Evolutionary conservation across 2,329 filamentous ascomycete species (phyloP), one percentile per base, ranked within the genome.

Genomic region (Alternaria rosae): DNA sequence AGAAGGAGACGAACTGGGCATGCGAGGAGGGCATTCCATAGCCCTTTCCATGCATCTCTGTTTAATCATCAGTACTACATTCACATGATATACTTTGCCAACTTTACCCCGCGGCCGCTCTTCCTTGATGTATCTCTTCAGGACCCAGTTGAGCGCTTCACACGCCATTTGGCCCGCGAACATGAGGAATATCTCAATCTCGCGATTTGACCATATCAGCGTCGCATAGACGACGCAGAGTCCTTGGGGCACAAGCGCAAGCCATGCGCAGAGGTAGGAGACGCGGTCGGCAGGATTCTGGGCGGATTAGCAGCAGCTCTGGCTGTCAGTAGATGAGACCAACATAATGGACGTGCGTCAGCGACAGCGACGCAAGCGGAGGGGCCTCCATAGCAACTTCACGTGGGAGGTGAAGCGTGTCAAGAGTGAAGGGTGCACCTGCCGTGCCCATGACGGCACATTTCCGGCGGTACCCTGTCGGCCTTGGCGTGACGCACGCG

Each of bases 11-110:
- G 78, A 97, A 99, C 82, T 99, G 95, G 9, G 95, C 92, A 81
- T 99, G 95, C 38, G 94, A 97, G 8, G 88, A 90, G 11, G 95
- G 95, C 96, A 99, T 99, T 71, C 95, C 96, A 77, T 99, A 99
- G 67, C 95, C 95, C 79, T 97, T 97, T 58, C 93, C 88, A 75
- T 94, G 89, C 84, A 90, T 88, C 79, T 87, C 87, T 89, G 57
- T 23, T 6, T 26, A 21, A 5, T n/a, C 13, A 23, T 66, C 25
- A 66, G 55, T 43, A 58, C 32, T 23, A 23, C 11, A 25, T n/a
- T 30, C 21, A 15, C 25, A 38, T 32, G 11, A 10, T 20, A 7
- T 15, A 26, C 20, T n/a, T 17, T 13, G 25, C 7, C 30, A 21
- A 47, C 20, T 85, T 84, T 90, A 88, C 91, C 91, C 65, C 85